phyloP scores from a whole-genome alignment of 345 rosid genomes.

The Hevea brasiliensis region DNA sequence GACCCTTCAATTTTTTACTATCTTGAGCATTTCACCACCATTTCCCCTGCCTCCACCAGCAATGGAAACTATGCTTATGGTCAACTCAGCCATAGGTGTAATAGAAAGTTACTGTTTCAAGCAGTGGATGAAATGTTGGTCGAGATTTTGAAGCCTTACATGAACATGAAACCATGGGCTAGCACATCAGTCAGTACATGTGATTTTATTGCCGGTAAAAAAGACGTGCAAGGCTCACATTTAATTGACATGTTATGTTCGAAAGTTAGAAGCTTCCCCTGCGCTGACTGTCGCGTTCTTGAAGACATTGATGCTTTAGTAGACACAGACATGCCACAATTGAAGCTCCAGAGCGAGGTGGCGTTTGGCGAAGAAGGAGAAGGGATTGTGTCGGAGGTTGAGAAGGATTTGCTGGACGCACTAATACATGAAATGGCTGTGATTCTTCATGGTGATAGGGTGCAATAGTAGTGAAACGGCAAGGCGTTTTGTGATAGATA shows the following conservation, averaged over 20 bases:
- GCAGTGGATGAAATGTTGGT: constrained; percentile 63
- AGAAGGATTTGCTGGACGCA: constrained; percentile 47
- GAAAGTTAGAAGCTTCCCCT: constrained; percentile 43
- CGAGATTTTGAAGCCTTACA: constrained; percentile 52
- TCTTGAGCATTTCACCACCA: constrained; percentile 45
- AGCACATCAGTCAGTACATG: background rate
- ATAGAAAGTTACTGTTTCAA: constrained; percentile 65
- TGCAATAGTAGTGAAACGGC: background rate
- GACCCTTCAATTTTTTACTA: constrained; percentile 67
- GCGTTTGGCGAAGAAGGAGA: constrained; percentile 55
- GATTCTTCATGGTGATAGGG: constrained; percentile 11
- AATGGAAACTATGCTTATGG: background rate
- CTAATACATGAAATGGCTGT: constrained; percentile 50
- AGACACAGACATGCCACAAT: constrained; percentile 47
- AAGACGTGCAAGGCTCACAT: constrained; percentile 37
- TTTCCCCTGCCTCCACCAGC: background rate
- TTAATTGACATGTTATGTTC: constrained; percentile 37
- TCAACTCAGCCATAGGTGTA: constrained; percentile 45
- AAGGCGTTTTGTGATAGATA: background rate
- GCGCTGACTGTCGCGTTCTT: constrained; percentile 54
- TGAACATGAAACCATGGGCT: constrained; percentile 53
- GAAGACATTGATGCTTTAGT: constrained; percentile 67
- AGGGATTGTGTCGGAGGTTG: constrained; percentile 47
- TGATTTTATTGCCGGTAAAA: background rate
- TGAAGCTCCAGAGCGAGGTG: constrained; percentile 18